phyloP scores from a whole-genome alignment of 176 grass and related monocot species.

The Carex pumila region DNA sequence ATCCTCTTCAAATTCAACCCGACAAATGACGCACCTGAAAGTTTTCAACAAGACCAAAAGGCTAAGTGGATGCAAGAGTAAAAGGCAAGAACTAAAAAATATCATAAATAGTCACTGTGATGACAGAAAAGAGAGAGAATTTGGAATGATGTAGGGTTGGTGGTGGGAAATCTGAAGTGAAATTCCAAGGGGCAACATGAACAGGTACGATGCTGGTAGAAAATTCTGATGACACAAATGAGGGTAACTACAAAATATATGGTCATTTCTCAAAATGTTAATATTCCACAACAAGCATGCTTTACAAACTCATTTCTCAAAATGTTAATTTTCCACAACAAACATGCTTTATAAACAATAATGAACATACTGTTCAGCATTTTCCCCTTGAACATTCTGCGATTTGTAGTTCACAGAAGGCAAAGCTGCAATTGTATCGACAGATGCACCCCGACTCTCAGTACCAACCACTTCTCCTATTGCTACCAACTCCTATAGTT shows the following conservation, averaged over 20 bases:
- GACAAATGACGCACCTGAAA: conserved; percentile 88
- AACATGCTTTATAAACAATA: not conserved
- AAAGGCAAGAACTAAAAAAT: not conserved
- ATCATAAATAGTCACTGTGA: not conserved
- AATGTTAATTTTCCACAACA: conserved; percentile 12
- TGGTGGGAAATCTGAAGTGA: not conserved
- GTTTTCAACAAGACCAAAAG: conserved; percentile 19
- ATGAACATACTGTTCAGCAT: conserved; percentile 80
- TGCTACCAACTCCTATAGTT: conserved; percentile 74
- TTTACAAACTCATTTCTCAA: not conserved
- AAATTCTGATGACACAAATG: not conserved
- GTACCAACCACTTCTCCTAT: conserved; percentile 93
- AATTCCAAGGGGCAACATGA: not conserved
- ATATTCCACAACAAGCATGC: conserved; percentile 4
- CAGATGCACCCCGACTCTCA: conserved; percentile 83
- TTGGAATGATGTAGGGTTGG: not conserved
- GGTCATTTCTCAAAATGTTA: conserved; percentile 6
- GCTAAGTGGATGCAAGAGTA: not conserved
- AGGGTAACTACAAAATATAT: not conserved
- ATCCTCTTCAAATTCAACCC: conserved; percentile 90
- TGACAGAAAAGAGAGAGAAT: not conserved
- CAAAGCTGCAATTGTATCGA: conserved; percentile 80
- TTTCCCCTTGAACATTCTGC: conserved; percentile 68
- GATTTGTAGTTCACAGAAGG: conserved; percentile 82
- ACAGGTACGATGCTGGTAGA: not conserved